Evolutionary conservation across 2,329 filamentous ascomycete species (phyloP).

Genomic region (Apiospora marii): DNA sequence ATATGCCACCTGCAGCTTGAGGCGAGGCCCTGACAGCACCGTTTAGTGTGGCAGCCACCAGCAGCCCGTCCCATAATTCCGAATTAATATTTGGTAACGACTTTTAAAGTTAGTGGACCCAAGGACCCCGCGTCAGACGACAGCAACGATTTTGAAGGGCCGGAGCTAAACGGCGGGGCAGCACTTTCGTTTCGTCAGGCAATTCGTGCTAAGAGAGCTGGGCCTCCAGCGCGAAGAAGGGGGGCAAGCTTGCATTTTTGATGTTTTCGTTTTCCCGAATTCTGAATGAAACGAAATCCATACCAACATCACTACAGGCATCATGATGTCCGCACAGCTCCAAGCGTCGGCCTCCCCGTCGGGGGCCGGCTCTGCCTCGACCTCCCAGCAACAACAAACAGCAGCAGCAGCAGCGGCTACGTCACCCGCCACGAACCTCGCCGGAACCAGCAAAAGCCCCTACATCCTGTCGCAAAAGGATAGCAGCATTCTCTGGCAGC

Average conservation of each 20-base stretch:
- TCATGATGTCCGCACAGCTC: conserved; percentile 45
- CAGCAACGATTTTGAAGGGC: conserved; percentile 9
- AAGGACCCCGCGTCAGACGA: conserved; percentile 18
- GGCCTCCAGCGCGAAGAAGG: neutral
- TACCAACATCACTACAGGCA: conserved; percentile 23
- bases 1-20: no score
- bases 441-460: conserved; percentile 53
- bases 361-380: conserved; percentile 26
- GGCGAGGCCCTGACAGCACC: no score
- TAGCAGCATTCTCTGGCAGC: conserved; percentile 91
- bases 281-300: neutral
- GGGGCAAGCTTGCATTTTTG: neutral
- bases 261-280: neutral
- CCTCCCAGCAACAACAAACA: conserved; percentile 20
- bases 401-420: conserved; percentile 28
- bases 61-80: neutral
- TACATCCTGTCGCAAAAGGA: conserved; percentile 76
- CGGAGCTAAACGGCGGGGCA: conserved; percentile 21
- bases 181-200: neutral
- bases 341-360: conserved; percentile 34
- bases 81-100: neutral
- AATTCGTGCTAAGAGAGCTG: neutral
- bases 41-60: neutral
- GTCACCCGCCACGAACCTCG: conserved; percentile 42
- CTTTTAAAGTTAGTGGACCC: conserved; percentile 12